Percentiles rank a stretch among this genome's conserved stretches.
These are phyloP conservation scores for Talaromyces funiculosus DNA, from an alignment of 2,329 filamentous ascomycete genomes.

Conservation along the genomic window DNA sequence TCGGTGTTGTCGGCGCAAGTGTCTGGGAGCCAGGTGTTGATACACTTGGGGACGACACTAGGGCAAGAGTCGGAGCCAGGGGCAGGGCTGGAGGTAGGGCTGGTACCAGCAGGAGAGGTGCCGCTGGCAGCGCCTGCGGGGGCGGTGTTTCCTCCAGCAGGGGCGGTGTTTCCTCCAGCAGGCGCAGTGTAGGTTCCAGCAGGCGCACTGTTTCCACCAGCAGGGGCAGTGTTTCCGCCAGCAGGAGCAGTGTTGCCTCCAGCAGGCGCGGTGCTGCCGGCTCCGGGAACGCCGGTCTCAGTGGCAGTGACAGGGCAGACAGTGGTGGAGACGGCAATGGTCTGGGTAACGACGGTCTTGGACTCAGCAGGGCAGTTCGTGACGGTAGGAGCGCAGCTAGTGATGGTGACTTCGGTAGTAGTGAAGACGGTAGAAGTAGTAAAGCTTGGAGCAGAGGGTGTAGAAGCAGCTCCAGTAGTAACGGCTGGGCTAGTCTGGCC, in stretches of 20 bases:
- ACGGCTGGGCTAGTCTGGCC: background rate
- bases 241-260: background rate
- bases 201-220: too few species aligned
- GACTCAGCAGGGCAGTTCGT: constrained; percentile 50
- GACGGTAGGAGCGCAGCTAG: constrained; percentile 35
- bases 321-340: constrained; percentile 55
- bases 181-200: too few species aligned
- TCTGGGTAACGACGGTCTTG: constrained; percentile 48
- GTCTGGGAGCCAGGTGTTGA: constrained; percentile 80
- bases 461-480: background rate
- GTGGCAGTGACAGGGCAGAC: constrained; percentile 47
- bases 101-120: constrained; percentile 16
- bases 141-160: too few species aligned
- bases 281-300: constrained; percentile 23
- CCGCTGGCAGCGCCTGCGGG: constrained; percentile 28
- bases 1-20: constrained; percentile 82
- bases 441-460: constrained; percentile 18
- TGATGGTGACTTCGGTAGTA: constrained; percentile 35
- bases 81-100: constrained; percentile 18
- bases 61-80: constrained; percentile 47
- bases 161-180: too few species aligned
- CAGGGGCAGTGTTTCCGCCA: too few species aligned
- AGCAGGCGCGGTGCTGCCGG: constrained; percentile 5
- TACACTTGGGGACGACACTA: constrained; percentile 71
- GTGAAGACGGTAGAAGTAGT: constrained; percentile 35